phyloP scores from a whole-genome alignment of 768 basidiomycete species.

The Kwoniella botswanensis region DNA sequence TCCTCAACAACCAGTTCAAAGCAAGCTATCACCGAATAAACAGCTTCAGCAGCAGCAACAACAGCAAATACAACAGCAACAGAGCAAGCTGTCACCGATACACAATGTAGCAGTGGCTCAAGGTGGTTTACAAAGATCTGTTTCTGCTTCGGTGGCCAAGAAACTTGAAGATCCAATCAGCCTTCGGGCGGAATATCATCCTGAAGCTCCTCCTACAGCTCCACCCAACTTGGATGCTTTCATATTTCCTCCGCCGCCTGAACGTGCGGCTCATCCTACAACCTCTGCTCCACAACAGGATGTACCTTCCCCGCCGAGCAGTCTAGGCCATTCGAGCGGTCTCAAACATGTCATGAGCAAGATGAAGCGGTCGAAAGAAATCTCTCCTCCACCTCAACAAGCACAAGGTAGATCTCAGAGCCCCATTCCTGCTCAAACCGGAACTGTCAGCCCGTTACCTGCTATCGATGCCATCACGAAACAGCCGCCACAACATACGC shows the following conservation, averaged over 20 bases:
- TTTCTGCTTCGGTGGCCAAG: slow-evolving; percentile 12
- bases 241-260: slow-evolving; percentile 28
- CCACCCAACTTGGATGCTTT: slow-evolving; percentile 36
- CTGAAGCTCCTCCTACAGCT: slow-evolving; percentile 18
- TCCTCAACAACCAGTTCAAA: neutral
- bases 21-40: slow-evolving; percentile 2
- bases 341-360: slow-evolving; percentile 21
- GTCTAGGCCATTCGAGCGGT: slow-evolving; percentile 5
- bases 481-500: slow-evolving; percentile 9
- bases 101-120: neutral
- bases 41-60: slow-evolving; percentile 16
- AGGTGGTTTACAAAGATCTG: slow-evolving; percentile 14
- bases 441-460: slow-evolving; percentile 6
- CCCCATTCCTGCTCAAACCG: neutral
- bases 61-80: slow-evolving; percentile 5
- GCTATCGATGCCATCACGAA: neutral
- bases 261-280: slow-evolving; percentile 7
- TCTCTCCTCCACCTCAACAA: slow-evolving; percentile 15
- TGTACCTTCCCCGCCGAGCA: slow-evolving; percentile 30
- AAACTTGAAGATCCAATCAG: slow-evolving; percentile 36
- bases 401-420: neutral
- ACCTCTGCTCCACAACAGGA: neutral
- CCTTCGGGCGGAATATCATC: slow-evolving; percentile 1
- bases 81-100: slow-evolving; percentile 9
- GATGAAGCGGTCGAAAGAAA: slow-evolving; percentile 19